Percentiles rank a stretch among this genome's conserved stretches.
Evolutionary conservation across 805 yeast species (phyloP).

Genomic region (Ogataea populi-albae): DNA sequence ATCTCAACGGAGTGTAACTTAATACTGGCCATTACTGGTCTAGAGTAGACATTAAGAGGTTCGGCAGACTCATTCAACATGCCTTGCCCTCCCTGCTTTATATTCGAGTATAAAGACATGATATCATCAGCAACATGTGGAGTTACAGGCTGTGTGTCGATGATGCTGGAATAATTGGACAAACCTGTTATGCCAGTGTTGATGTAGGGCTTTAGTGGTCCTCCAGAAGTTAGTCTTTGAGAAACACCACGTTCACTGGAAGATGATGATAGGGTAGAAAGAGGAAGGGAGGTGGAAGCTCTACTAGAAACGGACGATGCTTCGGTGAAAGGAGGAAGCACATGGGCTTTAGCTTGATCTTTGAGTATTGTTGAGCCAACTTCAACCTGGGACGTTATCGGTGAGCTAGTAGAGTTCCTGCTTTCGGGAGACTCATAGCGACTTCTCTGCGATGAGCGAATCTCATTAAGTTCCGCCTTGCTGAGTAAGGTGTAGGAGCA

Average conservation of each 20-base stretch:
- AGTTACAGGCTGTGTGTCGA: too few species aligned
- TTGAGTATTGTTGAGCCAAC: too few species aligned
- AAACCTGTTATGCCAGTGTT: neutral
- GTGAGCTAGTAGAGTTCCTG: too few species aligned
- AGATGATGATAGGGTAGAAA: neutral
- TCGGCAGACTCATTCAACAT: conserved; percentile 6
- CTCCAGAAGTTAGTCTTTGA: neutral
- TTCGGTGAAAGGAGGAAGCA: conserved; percentile 1
- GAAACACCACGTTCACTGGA: neutral
- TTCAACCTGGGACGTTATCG: too few species aligned
- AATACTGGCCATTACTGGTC: conserved; percentile 7
- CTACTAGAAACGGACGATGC: too few species aligned
- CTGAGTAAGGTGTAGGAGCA: conserved; percentile 43
- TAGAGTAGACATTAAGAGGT: conserved; percentile 22
- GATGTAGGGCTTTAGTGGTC: neutral
- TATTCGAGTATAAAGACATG: neutral
- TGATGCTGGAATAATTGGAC: neutral
- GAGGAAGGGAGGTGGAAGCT: conserved; percentile 2
- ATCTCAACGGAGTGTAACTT: conserved; percentile 9
- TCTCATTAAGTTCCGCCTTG: conserved; percentile 9
- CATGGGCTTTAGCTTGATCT: neutral
- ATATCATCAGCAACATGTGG: too few species aligned
- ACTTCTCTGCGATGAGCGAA: conserved; percentile 1
- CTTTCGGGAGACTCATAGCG: neutral
- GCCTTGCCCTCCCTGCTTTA: neutral